Base-by-base conservation (phyloP, 257 asterid genomes). In the Rhazya stricta region DNA sequence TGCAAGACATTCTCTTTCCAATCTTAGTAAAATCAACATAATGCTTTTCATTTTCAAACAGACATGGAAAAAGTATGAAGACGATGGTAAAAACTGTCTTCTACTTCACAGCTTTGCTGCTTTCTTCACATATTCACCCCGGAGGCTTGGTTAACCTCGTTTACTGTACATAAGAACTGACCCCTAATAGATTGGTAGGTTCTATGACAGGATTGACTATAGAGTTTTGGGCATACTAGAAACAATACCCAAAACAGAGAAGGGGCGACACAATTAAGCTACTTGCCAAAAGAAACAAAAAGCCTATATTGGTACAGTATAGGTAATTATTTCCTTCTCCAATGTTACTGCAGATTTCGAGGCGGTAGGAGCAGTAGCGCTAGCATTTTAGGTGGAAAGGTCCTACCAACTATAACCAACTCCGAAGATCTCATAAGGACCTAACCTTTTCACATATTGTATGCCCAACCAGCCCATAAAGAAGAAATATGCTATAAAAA, bases 391-490 rank as follows among this genome's bases (percentile, higher is more conserved):
- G 74, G 74, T 80, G 79, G 79, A 72, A 19, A 83, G 75, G 83
- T 76, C 82, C 88, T 69, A 79, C 82, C 81, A 74, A 70, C 66
- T 29, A 79, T 46, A 80, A 71, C 48, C 57, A 71, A 53, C 69
- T 84, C 68, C 18, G 8, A 77, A 53, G 45, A 84, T 82, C 79
- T 84, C 88, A 29, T 83, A 80, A 77, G 92, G 84, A 69, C 96
- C 94, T 36, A 92, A 85, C 76, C 84, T 83, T 80, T 86, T 86
- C 8, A 88, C 27, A 69, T 88, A 94, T 77, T 89, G 94, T 77
- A 90, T 30, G 45, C 91, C 86, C 83, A 92, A 78, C 97, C 97
- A 92, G 75, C 96, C 81, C 94, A 90, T 85, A 79, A 90, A 87
- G 72, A 90, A 87, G 86, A 85, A 86, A 77, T 94, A 92, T 57